phyloP scores from a whole-genome alignment of 208 protist species.

The Trypanosoma congolense region DNA sequence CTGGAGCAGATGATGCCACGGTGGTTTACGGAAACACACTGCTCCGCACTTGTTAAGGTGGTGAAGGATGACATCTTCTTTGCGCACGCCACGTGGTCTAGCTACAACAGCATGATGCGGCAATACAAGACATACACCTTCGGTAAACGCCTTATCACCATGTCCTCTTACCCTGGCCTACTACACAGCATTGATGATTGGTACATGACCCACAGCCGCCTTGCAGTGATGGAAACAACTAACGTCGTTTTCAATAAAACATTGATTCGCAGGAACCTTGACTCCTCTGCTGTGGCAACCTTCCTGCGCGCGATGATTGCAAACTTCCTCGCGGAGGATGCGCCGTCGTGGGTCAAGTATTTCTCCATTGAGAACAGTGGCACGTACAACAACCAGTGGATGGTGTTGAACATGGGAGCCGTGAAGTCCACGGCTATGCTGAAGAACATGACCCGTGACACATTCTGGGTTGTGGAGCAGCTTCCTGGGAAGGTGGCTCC shows the following conservation, averaged over 20 bases:
- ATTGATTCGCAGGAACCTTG: slow-evolving; percentile 26
- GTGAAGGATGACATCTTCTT: slow-evolving; percentile 45
- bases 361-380: slow-evolving; percentile 82
- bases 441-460: slow-evolving; percentile 20
- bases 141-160: slow-evolving; percentile 30
- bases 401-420: slow-evolving; percentile 77
- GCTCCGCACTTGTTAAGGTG: slow-evolving; percentile 58
- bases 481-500: slow-evolving; percentile 36
- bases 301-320: slow-evolving; percentile 68
- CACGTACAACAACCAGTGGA: slow-evolving; percentile 92
- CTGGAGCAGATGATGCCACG: slow-evolving; percentile 20
- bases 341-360: slow-evolving; percentile 51
- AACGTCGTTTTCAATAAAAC: slow-evolving; percentile 30
- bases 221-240: slow-evolving; percentile 75
- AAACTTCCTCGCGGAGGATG: slow-evolving; percentile 42
- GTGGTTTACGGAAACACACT: slow-evolving; percentile 32
- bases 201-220: slow-evolving; percentile 62
- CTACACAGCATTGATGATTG: slow-evolving; percentile 86
- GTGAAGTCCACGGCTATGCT: slow-evolving; percentile 23
- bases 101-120: slow-evolving; percentile 45
- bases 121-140: slow-evolving; percentile 60
- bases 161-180: slow-evolving; percentile 71
- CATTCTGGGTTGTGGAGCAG: slow-evolving; percentile 78
- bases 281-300: slow-evolving; percentile 37
- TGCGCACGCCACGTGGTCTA: slow-evolving; percentile 46